Evolutionary conservation across 2,329 filamentous ascomycete genomes (phyloP), one percentile per base, ranked within the genome.

Genomic region (Phyllosticta citribraziliensis): DNA sequence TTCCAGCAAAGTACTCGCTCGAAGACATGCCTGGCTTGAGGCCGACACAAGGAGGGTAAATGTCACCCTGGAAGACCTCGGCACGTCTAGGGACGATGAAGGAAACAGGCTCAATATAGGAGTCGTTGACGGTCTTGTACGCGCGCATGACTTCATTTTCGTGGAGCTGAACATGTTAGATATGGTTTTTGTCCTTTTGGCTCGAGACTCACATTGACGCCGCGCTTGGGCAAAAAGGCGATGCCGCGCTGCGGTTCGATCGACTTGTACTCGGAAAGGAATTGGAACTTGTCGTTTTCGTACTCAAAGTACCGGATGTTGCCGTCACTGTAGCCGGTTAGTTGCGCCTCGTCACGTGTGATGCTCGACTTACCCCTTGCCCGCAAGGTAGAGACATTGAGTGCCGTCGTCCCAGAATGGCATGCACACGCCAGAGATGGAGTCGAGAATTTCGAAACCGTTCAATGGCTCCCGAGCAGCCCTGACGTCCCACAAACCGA

Each of bases 261-360:
- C n/a, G 94, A 97, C 78, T 97, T 96, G 82, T 97, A 94, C 74
- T 97, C 93, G 65, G 91, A 95, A 60, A 99, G 80, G 76, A 89
- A 96, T 76, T 99, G 93, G 72, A 99, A 97, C 76, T 97, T 97
- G 81, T 97, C 93, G 77, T 97, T 96, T 73, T 95, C 89, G 71
- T 95, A 96, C 77, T 99, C 94, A 74, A 89, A 99, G 82, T 99
- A 99, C 65, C 94, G 92, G 72, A 99, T 99, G 77, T 99, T 99
- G 70, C 94, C 94, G 72, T 99, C 94, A 75, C 90, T 94, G 64
- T 17, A 30, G 14, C 11, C 9, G 40, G 57, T 69, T 47, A 72
- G 65, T 50, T 40, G 51, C 47, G 2, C 17, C 24, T 12, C 22
- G 10, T 22, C 50, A 20, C 19, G 30, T 60, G 3, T 19, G 9